Evolutionary conservation across 1,284 basidiomycete genomes (phyloP).

Genomic region (Laetiporus sulphureus): DNA sequence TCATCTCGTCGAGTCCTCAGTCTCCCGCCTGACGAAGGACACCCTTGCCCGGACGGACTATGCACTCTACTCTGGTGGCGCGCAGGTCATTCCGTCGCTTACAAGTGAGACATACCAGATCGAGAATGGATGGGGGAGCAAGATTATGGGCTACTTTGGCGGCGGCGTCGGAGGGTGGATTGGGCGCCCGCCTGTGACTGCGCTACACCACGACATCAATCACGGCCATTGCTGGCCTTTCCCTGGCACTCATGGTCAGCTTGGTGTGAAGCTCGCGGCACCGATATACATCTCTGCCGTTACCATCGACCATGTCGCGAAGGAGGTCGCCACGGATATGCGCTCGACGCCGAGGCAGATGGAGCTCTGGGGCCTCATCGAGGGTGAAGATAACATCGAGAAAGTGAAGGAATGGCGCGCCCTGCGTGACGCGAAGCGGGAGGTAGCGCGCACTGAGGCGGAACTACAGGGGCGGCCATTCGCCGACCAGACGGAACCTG

Average conservation of each 20-base stretch:
- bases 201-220: slow-evolving; percentile 76
- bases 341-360: slow-evolving; percentile 79
- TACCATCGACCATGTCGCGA: slow-evolving; percentile 66
- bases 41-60: slow-evolving; percentile 78
- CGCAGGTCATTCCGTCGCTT: slow-evolving; percentile 70
- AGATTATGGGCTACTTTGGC: slow-evolving; percentile 48
- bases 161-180: slow-evolving; percentile 54
- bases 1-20: slow-evolving; percentile 66
- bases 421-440: slow-evolving; percentile 30
- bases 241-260: slow-evolving; percentile 65
- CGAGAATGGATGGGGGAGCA: slow-evolving; percentile 33
- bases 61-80: slow-evolving; percentile 82
- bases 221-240: slow-evolving; percentile 95
- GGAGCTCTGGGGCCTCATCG: slow-evolving; percentile 64
- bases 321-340: slow-evolving; percentile 51
- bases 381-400: slow-evolving; percentile 27
- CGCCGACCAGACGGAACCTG: slow-evolving; percentile 27
- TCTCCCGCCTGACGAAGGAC: slow-evolving; percentile 69
- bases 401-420: slow-evolving; percentile 37
- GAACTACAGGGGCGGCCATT: slow-evolving; percentile 29
- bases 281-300: slow-evolving; percentile 69
- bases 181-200: slow-evolving; percentile 78
- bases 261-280: slow-evolving; percentile 75
- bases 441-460: slow-evolving; percentile 28
- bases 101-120: slow-evolving; percentile 77